These are phyloP conservation scores for Rhynchosporium agropyri DNA, from an alignment of 2,329 filamentous ascomycete species.

Conservation along the genomic window DNA sequence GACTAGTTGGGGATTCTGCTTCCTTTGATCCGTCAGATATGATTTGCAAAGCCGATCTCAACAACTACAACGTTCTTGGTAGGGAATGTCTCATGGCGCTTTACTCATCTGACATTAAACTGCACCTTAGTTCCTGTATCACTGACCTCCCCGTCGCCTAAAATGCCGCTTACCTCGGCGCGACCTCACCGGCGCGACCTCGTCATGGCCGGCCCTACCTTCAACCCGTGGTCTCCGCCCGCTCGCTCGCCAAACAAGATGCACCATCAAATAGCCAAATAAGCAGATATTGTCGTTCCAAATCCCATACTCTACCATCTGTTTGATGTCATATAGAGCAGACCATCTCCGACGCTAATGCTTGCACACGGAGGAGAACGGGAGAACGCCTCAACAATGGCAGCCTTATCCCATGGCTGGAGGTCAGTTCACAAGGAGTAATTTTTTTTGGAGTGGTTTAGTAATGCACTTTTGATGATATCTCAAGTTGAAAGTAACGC, in stretches of 20 bases:
- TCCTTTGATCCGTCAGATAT: no score
- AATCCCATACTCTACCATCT: constrained; percentile 14
- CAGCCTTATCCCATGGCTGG: not conserved
- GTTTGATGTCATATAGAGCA: not conserved
- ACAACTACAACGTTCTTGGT: not conserved
- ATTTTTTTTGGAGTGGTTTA: no score
- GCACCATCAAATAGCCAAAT: not conserved
- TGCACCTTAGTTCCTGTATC: not conserved
- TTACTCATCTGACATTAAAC: not conserved
- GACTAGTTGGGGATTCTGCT: no score
- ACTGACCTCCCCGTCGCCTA: not conserved
- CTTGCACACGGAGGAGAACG: constrained; percentile 11
- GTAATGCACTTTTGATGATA: no score
- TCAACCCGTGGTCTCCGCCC: not conserved
- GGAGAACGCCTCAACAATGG: constrained; percentile 15
- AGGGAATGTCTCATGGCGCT: not conserved
- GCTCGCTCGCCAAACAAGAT: no score
- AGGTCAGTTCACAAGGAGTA: constrained; percentile 1
- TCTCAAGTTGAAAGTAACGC: no score
- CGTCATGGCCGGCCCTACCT: not conserved
- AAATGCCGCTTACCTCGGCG: not conserved
- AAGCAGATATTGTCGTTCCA: not conserved
- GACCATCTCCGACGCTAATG: not conserved
- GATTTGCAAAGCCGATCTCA: no score
- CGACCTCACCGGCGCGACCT: constrained; percentile 4